phyloP scores from a whole-genome alignment of 2,329 filamentous ascomycete genomes.

The Cladosporium austrohemisphaericum region DNA sequence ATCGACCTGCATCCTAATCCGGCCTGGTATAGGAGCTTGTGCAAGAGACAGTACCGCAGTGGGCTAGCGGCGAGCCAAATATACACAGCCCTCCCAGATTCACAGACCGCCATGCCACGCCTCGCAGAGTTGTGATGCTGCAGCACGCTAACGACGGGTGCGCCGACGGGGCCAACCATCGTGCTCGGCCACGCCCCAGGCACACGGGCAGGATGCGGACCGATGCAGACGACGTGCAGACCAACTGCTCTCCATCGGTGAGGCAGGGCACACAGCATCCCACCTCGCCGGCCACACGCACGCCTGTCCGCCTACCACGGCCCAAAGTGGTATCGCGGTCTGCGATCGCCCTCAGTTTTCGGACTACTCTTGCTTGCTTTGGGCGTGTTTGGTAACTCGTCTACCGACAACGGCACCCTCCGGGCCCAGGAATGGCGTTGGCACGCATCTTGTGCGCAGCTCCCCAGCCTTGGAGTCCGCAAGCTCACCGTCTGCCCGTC shows the following conservation, averaged over 20 bases:
- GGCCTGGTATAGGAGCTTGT: slow-evolving; percentile 3
- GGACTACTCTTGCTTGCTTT: slow-evolving; percentile 2
- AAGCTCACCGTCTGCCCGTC: slow-evolving; percentile 12
- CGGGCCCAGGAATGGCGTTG: slow-evolving; percentile 4
- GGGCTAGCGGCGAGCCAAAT: slow-evolving; percentile 10
- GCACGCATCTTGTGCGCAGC: neutral
- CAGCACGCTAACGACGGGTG: slow-evolving; percentile 10
- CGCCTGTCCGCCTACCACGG: slow-evolving; percentile 10
- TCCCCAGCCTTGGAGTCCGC: neutral
- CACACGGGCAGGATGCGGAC: slow-evolving; percentile 10
- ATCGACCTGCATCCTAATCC: neutral
- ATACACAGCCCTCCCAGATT: slow-evolving; percentile 7
- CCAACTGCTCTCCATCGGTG: slow-evolving; percentile 3
- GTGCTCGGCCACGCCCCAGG: neutral
- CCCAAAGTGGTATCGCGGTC: slow-evolving; percentile 8
- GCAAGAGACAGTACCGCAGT: neutral
- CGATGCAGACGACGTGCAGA: slow-evolving; percentile 13
- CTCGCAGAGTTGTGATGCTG: slow-evolving; percentile 8
- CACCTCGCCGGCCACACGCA: slow-evolving; percentile 4
- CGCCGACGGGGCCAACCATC: slow-evolving; percentile 6
- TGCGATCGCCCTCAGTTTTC: slow-evolving; percentile 8
- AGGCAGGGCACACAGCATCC: slow-evolving; percentile 4
- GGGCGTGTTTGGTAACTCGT: slow-evolving; percentile 1
- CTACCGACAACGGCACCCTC: slow-evolving; percentile 7
- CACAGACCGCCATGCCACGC: slow-evolving; percentile 9